These are phyloP conservation scores for Nakazawaea siamensis DNA, from an alignment of 805 yeast genomes.

Conservation along the genomic window DNA sequence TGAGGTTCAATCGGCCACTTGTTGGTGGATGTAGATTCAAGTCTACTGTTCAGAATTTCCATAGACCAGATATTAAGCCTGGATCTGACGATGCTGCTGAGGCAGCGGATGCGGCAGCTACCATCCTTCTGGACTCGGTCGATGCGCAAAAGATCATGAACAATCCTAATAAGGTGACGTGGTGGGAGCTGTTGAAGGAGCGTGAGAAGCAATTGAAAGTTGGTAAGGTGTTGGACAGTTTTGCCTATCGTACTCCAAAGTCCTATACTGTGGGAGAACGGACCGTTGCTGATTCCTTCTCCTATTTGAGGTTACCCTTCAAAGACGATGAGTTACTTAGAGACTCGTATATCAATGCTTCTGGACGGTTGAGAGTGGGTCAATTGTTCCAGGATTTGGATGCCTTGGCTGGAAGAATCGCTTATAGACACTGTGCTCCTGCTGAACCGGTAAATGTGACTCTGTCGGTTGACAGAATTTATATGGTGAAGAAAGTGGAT, in stretches of 20 bases:
- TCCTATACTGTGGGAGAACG: conserved; percentile 64
- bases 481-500: conserved; percentile 78
- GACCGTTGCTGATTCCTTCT: conserved; percentile 71
- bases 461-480: conserved; percentile 88
- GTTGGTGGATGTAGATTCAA: no score
- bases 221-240: conserved; percentile 66
- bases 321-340: conserved; percentile 75
- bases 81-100: conserved; percentile 44
- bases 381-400: conserved; percentile 92
- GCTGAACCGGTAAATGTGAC: conserved; percentile 95
- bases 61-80: conserved; percentile 16
- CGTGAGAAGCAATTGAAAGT: conserved; percentile 61
- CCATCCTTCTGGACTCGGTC: conserved; percentile 51
- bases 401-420: conserved; percentile 89
- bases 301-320: conserved; percentile 67
- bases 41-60: conserved; percentile 12
- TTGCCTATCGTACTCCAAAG: conserved; percentile 63
- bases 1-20: no score
- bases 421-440: conserved; percentile 88
- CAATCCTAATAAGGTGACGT: conserved; percentile 48
- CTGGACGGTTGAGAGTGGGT: conserved; percentile 87
- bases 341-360: conserved; percentile 83
- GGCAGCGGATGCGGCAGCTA: conserved; percentile 72
- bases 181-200: conserved; percentile 80
- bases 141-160: conserved; percentile 38